These are phyloP conservation scores for Nothophaeocryptopus gaeumannii DNA, from an alignment of 2,329 filamentous ascomycete species.

Conservation along the genomic window DNA sequence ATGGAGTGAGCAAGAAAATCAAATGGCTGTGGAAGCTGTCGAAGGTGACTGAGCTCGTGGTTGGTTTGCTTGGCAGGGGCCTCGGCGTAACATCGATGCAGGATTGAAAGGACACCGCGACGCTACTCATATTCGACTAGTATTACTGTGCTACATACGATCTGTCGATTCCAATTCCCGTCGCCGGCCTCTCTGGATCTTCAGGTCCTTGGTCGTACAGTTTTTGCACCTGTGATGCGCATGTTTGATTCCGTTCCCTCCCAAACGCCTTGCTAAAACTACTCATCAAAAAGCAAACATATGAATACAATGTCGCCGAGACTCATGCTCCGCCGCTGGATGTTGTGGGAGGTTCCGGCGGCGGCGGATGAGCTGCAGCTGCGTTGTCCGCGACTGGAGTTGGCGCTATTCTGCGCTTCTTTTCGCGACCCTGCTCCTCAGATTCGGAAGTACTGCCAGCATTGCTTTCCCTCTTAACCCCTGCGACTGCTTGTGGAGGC, in stretches of 20 bases:
- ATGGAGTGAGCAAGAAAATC: too few species aligned
- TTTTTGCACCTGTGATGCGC: too few species aligned
- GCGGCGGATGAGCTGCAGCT: not conserved
- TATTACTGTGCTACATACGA: too few species aligned
- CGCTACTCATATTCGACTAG: too few species aligned
- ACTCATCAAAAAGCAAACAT: conserved; percentile 9
- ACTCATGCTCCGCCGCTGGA: conserved; percentile 1
- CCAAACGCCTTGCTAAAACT: conserved; percentile 20
- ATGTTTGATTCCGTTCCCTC: not conserved
- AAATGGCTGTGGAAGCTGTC: too few species aligned
- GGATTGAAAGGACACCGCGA: too few species aligned
- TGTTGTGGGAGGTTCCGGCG: not conserved
- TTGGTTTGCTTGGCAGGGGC: too few species aligned
- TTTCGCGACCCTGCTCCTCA: conserved; percentile 39
- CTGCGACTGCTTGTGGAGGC: conserved; percentile 11
- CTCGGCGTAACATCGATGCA: too few species aligned
- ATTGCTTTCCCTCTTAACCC: conserved; percentile 32
- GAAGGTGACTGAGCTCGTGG: too few species aligned
- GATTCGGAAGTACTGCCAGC: conserved; percentile 34
- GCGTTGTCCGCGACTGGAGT: conserved; percentile 36
- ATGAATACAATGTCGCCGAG: conserved; percentile 2
- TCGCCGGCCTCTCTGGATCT: too few species aligned
- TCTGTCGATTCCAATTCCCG: too few species aligned
- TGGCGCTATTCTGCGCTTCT: conserved; percentile 47
- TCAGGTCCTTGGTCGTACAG: too few species aligned